Conservation (phyloP, 1,139 yeast species). For the Diutina ranongensis region DNA sequence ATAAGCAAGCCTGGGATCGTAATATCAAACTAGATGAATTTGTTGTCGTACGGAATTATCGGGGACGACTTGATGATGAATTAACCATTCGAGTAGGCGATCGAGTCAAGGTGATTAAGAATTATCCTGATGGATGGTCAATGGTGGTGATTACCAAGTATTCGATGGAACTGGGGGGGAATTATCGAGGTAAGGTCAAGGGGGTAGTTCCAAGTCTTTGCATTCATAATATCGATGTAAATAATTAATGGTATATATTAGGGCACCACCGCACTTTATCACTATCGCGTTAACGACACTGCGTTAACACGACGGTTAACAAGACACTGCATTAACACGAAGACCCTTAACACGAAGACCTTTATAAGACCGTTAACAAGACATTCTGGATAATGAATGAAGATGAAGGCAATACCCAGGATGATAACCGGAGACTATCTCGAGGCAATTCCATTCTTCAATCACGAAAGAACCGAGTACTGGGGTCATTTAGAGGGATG, state of each 20-base stretch:
- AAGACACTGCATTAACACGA: no score
- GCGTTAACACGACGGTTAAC: no score
- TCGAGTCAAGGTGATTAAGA: not conserved
- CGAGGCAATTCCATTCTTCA: not conserved
- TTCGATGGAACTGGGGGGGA: not conserved
- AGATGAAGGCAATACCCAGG: no score
- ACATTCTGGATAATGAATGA: no score
- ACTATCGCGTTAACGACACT: no score
- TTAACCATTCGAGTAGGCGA: not conserved
- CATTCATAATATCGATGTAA: not conserved
- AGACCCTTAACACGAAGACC: no score
- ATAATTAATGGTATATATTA: no score
- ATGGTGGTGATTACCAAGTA: not conserved
- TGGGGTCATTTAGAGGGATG: not conserved
- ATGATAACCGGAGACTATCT: no score
- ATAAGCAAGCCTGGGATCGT: not conserved
- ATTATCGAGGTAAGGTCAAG: not conserved
- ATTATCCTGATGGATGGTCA: conserved; percentile 5
- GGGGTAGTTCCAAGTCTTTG: conserved; percentile 2
- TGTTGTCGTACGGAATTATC: not conserved
- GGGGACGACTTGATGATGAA: not conserved
- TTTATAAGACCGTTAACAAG: no score
- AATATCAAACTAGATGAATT: not conserved
- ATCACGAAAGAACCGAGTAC: not conserved
- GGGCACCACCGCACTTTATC: no score